Evolutionary conservation across 169 alveolate species (phyloP).

Genomic region (Plasmodium malariae): DNA sequence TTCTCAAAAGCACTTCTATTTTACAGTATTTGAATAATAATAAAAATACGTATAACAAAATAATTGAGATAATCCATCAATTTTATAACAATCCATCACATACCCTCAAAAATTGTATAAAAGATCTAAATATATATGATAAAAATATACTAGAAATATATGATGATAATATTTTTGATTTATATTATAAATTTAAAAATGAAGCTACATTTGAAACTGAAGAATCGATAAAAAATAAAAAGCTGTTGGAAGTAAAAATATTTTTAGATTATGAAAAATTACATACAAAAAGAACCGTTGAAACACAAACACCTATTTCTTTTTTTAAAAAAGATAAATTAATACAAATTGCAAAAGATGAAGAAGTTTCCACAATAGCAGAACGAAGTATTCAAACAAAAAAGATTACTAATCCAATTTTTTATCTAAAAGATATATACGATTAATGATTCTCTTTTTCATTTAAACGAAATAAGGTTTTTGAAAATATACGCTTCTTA

Average conservation of each 20-base stretch:
- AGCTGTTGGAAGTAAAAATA: constrained; percentile 59
- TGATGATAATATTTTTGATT: constrained; percentile 45
- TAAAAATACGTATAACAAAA: constrained; percentile 10
- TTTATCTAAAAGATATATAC: constrained; percentile 63
- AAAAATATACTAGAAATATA: constrained; percentile 32
- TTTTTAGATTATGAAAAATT: constrained; percentile 72
- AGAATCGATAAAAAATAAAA: constrained; percentile 52
- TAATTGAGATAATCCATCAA: constrained; percentile 1
- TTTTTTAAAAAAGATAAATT: constrained; percentile 50
- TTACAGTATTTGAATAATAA: constrained; percentile 14
- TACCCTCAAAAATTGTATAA: constrained; percentile 4
- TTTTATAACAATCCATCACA: constrained; percentile 10
- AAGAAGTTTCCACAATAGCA: constrained; percentile 39
- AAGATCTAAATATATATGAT: constrained; percentile 19
- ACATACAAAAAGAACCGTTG: constrained; percentile 70
- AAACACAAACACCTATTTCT: constrained; percentile 71
- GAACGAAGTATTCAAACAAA: constrained; percentile 48
- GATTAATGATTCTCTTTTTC: constrained; percentile 7
- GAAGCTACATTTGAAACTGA: constrained; percentile 46
- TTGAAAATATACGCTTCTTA: too few relatives aligned
- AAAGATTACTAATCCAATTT: constrained; percentile 35
- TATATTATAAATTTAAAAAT: constrained; percentile 30
- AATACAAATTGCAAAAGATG: constrained; percentile 62
- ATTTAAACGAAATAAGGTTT: not conserved
- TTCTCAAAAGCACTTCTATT: not conserved